Evolutionary conservation across 2,329 filamentous ascomycete species (phyloP).

Genomic region (Paecilomyces dactylethromorphus): DNA sequence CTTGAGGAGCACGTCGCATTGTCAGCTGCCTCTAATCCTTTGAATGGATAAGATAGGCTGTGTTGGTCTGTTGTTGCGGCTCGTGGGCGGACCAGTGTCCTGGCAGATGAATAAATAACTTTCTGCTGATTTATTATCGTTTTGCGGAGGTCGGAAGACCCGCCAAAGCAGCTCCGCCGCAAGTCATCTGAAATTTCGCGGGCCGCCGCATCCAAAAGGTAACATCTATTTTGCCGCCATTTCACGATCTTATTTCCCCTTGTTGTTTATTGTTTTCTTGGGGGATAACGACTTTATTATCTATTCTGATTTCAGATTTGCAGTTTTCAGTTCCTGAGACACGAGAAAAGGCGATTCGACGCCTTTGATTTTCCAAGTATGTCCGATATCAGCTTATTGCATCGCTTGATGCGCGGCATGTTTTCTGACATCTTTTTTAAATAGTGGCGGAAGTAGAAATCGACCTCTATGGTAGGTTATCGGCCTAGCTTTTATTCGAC

Average conservation of each 20-base stretch:
- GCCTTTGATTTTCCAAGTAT: background rate
- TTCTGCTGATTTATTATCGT: background rate
- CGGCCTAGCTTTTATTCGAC: background rate
- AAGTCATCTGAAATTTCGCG: background rate
- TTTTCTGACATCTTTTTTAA: background rate
- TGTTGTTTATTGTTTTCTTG: background rate
- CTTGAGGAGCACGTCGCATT: conserved; percentile 22
- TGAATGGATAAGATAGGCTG: background rate
- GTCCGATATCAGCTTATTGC: background rate
- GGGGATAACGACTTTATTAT: background rate
- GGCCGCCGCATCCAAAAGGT: background rate
- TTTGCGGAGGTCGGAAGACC: background rate
- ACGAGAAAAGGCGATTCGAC: background rate
- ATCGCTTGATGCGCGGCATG: background rate
- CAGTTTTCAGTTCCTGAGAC: background rate
- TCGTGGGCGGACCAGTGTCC: background rate
- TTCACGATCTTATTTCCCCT: background rate
- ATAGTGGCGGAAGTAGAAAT: conserved; percentile 35
- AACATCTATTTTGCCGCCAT: background rate
- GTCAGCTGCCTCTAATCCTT: background rate
- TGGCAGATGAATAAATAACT: background rate
- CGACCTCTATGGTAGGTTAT: conserved; percentile 55
- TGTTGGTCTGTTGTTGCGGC: background rate
- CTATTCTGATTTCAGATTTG: background rate
- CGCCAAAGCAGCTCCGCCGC: background rate